Conservation (phyloP, 169 alveolate genomes). For the Plasmodium fragile region DNA sequence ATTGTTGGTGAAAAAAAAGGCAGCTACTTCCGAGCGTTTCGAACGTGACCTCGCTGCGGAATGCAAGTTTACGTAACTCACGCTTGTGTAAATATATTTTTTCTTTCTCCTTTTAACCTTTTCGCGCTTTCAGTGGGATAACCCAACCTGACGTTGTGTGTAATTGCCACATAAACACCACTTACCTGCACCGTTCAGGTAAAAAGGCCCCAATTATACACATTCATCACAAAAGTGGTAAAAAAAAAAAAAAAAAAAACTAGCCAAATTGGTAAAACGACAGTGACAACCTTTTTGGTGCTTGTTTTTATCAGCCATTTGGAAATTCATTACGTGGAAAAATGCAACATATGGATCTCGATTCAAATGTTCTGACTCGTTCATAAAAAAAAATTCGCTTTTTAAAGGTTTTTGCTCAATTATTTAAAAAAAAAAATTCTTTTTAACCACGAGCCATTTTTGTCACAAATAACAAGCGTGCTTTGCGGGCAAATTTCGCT, state of each 20-base stretch:
- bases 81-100: background rate
- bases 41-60: background rate
- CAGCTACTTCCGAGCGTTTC: background rate
- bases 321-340: background rate
- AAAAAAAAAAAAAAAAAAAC: background rate
- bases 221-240: background rate
- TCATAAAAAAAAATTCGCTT: background rate
- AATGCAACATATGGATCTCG: background rate
- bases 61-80: background rate
- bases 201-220: background rate
- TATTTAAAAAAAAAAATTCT: background rate
- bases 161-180: background rate
- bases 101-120: background rate
- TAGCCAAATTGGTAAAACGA: background rate
- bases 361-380: background rate
- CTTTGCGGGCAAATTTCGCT: background rate
- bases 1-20: background rate
- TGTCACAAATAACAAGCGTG: background rate
- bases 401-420: background rate
- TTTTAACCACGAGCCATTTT: background rate
- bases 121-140: background rate
- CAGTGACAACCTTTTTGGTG: background rate
- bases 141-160: slow-evolving; percentile 1
- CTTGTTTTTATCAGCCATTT: background rate
- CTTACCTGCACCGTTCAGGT: background rate